phyloP scores from a whole-genome alignment of 768 basidiomycete species.

The Leccinum arenicola region DNA sequence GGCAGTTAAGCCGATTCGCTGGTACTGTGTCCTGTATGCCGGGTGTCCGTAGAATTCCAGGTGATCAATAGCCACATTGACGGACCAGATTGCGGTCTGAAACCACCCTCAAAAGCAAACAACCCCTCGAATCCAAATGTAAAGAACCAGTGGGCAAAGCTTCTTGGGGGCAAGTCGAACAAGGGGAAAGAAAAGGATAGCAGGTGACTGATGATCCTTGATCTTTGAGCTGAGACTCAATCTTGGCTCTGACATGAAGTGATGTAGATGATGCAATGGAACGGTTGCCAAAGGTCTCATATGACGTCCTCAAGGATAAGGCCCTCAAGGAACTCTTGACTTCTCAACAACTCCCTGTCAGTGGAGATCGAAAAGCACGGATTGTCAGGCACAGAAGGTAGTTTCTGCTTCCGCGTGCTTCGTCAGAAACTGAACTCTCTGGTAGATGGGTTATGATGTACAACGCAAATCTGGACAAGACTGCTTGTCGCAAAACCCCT shows the following conservation, averaged over 20 bases:
- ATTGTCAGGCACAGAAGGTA: slow-evolving; percentile 62
- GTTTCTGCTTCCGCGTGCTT: background rate
- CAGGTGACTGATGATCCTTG: slow-evolving; percentile 9
- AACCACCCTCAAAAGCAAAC: slow-evolving; percentile 12
- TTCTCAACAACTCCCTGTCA: slow-evolving; percentile 47
- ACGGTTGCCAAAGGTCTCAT: slow-evolving; percentile 62
- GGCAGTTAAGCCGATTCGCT: slow-evolving; percentile 31
- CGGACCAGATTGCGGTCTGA: slow-evolving; percentile 42
- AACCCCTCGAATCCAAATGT: slow-evolving; percentile 24
- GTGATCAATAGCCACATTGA: slow-evolving; percentile 69
- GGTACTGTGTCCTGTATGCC: slow-evolving; percentile 66
- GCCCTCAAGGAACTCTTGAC: slow-evolving; percentile 54
- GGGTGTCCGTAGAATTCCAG: slow-evolving; percentile 40
- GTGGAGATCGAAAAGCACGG: slow-evolving; percentile 50
- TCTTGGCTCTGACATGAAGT: slow-evolving; percentile 18
- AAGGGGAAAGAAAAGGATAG: slow-evolving; percentile 45
- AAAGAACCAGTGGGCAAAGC: slow-evolving; percentile 42
- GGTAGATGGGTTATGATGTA: slow-evolving; percentile 65
- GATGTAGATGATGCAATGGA: slow-evolving; percentile 35
- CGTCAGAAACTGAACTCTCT: background rate
- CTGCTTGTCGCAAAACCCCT: slow-evolving; percentile 43
- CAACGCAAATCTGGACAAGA: slow-evolving; percentile 70
- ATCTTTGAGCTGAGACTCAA: slow-evolving; percentile 6
- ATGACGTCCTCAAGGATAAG: slow-evolving; percentile 60
- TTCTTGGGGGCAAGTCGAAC: slow-evolving; percentile 31